Conservation (phyloP, 352 stramenopile species). For the Phytophthora capsici region DNA sequence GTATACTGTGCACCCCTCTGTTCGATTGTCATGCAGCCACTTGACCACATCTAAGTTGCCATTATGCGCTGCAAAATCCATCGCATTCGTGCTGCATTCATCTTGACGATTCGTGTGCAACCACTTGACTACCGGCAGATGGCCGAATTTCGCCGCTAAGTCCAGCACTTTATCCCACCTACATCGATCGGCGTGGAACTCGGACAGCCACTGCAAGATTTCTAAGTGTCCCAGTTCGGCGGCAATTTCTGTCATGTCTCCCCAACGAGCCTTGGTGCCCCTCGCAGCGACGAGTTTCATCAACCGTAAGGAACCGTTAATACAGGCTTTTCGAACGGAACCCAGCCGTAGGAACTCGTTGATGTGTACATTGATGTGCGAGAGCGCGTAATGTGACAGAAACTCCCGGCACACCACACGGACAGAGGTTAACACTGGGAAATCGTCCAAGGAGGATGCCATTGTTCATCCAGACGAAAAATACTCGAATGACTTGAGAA, state of each 20-base stretch:
- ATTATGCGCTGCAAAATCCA: background rate
- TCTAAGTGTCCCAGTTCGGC: constrained; percentile 16
- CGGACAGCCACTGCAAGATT: constrained; percentile 16
- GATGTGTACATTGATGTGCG: constrained; percentile 1
- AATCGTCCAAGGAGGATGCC: too few relatives aligned
- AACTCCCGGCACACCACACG: constrained; percentile 14
- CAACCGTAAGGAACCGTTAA: constrained; percentile 8
- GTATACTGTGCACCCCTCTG: too few relatives aligned
- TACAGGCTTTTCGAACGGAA: background rate
- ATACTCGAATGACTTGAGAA: too few relatives aligned
- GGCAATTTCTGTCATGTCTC: background rate
- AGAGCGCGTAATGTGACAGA: background rate
- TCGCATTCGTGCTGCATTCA: background rate
- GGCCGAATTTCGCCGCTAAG: too few relatives aligned
- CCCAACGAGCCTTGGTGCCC: too few relatives aligned
- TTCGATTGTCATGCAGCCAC: too few relatives aligned
- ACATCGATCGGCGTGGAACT: constrained; percentile 4
- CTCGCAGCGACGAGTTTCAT: too few relatives aligned
- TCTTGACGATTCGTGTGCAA: too few relatives aligned
- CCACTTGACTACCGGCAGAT: background rate
- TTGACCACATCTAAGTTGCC: background rate
- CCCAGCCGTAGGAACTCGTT: constrained; percentile 7
- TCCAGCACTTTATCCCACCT: too few relatives aligned
- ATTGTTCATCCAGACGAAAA: too few relatives aligned
- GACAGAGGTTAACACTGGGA: constrained; percentile 1